A percentile compares a stretch with the other conserved stretches of the same genome.
These are phyloP conservation scores for Mycena amicta DNA, from an alignment of 768 basidiomycete genomes.

Conservation along the genomic window DNA sequence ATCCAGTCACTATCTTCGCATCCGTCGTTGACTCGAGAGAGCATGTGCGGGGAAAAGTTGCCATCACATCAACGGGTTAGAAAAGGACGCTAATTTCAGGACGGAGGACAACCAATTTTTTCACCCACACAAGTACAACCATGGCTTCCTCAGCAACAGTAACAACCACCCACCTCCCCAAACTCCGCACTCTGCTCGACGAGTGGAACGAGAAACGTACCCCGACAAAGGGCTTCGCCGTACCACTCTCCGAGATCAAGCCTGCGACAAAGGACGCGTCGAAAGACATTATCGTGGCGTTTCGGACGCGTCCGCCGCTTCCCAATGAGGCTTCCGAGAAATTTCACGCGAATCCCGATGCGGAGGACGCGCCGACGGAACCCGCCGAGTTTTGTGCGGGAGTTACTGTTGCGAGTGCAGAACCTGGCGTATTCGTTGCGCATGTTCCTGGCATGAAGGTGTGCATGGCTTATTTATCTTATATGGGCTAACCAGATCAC, in stretches of 20 bases:
- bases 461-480: background rate
- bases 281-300: slow-evolving; percentile 39
- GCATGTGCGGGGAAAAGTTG: too few relatives aligned
- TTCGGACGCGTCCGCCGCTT: slow-evolving; percentile 37
- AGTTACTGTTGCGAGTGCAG: slow-evolving; percentile 30
- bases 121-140: background rate
- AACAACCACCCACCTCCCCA: slow-evolving; percentile 32
- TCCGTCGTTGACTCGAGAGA: too few relatives aligned
- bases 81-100: too few relatives aligned
- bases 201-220: slow-evolving; percentile 31
- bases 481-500: background rate
- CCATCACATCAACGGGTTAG: too few relatives aligned
- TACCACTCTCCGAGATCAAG: slow-evolving; percentile 12
- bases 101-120: too few relatives aligned
- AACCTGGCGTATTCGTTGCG: slow-evolving; percentile 34
- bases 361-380: slow-evolving; percentile 9
- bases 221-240: slow-evolving; percentile 22
- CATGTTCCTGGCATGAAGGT: slow-evolving; percentile 40
- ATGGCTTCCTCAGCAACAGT: slow-evolving; percentile 35
- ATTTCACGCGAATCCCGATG: slow-evolving; percentile 23
- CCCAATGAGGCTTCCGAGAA: slow-evolving; percentile 32
- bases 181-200: slow-evolving; percentile 27
- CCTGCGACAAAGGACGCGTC: slow-evolving; percentile 13
- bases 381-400: slow-evolving; percentile 32
- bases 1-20: too few relatives aligned